Percentiles rank a stretch among this genome's conserved stretches.
phyloP scores from a whole-genome alignment of 1,284 basidiomycete species.

The Singerocomus inundabilis region DNA sequence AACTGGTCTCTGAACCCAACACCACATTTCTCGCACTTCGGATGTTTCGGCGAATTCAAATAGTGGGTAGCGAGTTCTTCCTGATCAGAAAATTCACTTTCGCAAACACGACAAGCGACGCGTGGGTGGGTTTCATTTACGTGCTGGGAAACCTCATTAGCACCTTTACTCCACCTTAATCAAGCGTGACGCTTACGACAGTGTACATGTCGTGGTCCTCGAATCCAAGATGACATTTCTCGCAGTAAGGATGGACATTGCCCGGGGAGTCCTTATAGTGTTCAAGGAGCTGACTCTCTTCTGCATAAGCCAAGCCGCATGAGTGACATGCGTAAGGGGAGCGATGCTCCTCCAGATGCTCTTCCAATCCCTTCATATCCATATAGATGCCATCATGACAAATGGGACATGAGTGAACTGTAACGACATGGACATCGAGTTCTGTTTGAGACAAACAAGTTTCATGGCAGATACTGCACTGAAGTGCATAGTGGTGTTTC shows the following conservation, averaged over 20 bases:
- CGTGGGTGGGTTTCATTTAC: constrained; percentile 27
- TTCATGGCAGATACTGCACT: constrained; percentile 29
- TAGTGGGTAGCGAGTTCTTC: constrained; percentile 29
- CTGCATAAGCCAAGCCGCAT: constrained; percentile 25
- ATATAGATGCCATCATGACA: constrained; percentile 34
- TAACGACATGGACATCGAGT: constrained; percentile 30
- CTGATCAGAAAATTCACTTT: constrained; percentile 23
- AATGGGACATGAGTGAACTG: constrained; percentile 34
- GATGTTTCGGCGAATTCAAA: constrained; percentile 26
- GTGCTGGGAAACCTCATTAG: constrained; percentile 21
- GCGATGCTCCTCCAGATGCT: constrained; percentile 33
- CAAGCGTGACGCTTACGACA: constrained; percentile 19
- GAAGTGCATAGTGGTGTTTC: constrained; percentile 10
- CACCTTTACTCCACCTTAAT: background rate
- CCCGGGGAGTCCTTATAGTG: constrained; percentile 28
- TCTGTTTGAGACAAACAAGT: constrained; percentile 23
- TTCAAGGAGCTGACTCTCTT: constrained; percentile 29
- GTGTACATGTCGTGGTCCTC: constrained; percentile 13
- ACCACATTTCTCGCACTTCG: constrained; percentile 27
- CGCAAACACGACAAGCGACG: constrained; percentile 28
- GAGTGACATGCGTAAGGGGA: constrained; percentile 25
- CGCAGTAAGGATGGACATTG: constrained; percentile 28
- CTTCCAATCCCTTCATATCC: constrained; percentile 24
- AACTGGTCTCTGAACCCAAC: constrained; percentile 30
- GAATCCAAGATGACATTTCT: constrained; percentile 28